Base-by-base conservation (phyloP, 2,329 filamentous ascomycete species). In the Claviceps sp. region DNA sequence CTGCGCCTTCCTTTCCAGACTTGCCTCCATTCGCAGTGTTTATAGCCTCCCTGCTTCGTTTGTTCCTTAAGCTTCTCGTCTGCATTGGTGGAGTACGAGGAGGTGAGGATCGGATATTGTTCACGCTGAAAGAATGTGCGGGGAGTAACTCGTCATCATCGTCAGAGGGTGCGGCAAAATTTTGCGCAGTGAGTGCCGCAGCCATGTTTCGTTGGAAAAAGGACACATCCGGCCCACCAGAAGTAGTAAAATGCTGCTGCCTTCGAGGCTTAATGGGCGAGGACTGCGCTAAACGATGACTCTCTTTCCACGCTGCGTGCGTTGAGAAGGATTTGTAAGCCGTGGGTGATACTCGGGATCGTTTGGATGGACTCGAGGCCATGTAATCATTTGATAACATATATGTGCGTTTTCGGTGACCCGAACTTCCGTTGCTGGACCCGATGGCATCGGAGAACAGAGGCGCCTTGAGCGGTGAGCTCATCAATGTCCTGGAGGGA, bases 101-200 rank as follows among this genome's bases (percentile, higher is more conserved):
- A 40, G 89, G 89, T 13, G 90, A 95, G n/a, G 87, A 88, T 47
- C 75, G 79, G 50, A 82, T 71, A 60, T 80, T 75, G 54, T 76
- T 78, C 47, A 73, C 62, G 56, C 78, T 77, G 71, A 90, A 90
- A 2, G 86, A 89, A 63, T 87, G 84, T 42, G 82, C 71, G 3
- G 89, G 87, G 2, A 94, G 75, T 52, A 89, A 81, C 56, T 87
- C 81, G 56, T 95, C 89, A 48, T 95, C 90, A 52, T 95, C 87
- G 59, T 93, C 87, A 14, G 82, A 82, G 49, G 73, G 75, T 46
- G 80, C 76, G 34, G 77, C 75, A 67, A 84, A 78, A 71, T 75
- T 79, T 68, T 78, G 68, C 63, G 81, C 71, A 55, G 76, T 67
- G 57, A 81, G 73, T 52, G 81, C 76, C 54, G 84, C 81, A 38